Evolutionary conservation across 179 eudicot genomes (phyloP).

Genomic region (Dionaea muscipula): DNA sequence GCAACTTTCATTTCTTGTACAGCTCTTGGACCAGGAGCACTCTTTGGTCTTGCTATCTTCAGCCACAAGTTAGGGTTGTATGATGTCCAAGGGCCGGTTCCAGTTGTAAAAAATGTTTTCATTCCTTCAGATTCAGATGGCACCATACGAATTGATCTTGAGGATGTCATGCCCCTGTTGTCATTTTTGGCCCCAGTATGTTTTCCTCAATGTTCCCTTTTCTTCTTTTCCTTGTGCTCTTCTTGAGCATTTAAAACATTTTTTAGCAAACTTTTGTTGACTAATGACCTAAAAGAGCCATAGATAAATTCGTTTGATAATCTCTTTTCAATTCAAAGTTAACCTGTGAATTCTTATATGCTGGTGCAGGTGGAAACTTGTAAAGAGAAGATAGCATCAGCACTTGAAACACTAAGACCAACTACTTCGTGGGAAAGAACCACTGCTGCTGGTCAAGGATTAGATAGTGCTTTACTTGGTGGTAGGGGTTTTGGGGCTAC

Average conservation of each 20-base stretch:
- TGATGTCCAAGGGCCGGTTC: conserved; percentile 97
- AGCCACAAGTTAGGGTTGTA: conserved; percentile 86
- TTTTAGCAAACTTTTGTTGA: too few relatives aligned
- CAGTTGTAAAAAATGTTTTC: conserved; percentile 81
- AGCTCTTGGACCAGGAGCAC: conserved; percentile 87
- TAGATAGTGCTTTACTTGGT: conserved; percentile 75
- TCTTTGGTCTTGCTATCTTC: conserved; percentile 88
- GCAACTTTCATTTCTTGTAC: conserved; percentile 10
- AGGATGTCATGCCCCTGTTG: conserved; percentile 85
- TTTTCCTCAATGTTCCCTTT: background rate
- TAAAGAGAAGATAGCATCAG: conserved; percentile 83
- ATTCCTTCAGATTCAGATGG: conserved; percentile 59
- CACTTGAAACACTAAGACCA: conserved; percentile 86
- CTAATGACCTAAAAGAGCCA: too few relatives aligned
- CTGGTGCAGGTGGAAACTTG: conserved; percentile 76
- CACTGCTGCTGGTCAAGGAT: conserved; percentile 65
- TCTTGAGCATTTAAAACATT: background rate
- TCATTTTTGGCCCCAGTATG: conserved; percentile 95
- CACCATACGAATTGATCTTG: conserved; percentile 58
- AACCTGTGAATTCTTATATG: conserved; percentile 3
- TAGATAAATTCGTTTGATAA: too few relatives aligned
- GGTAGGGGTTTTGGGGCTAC: conserved; percentile 96
- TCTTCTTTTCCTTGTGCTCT: background rate
- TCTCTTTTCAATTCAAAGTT: background rate
- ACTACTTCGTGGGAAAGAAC: conserved; percentile 88